phyloP scores from a whole-genome alignment of 306 rosid species.

The Cucurbita moschata region DNA sequence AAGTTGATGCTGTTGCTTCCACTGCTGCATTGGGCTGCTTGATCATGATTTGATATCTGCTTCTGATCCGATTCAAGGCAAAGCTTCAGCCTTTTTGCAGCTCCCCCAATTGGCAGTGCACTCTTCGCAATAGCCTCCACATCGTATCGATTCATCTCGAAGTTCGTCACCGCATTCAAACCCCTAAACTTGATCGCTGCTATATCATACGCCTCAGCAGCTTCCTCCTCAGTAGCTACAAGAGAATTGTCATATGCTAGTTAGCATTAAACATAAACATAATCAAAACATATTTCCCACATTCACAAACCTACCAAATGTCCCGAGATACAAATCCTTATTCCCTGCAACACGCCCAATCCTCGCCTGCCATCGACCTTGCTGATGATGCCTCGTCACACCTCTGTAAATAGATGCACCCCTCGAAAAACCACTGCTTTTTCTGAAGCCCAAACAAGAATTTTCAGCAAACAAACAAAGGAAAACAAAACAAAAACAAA shows the following conservation, averaged over 20 bases:
- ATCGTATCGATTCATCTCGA: slow-evolving; percentile 86
- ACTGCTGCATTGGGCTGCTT: slow-evolving; percentile 28
- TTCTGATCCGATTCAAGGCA: slow-evolving; percentile 60
- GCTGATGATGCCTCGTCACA: slow-evolving; percentile 98
- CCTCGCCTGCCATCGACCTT: slow-evolving; percentile 99
- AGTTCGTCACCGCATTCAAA: slow-evolving; percentile 77
- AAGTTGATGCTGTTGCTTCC: slow-evolving; percentile 47
- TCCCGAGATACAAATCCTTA: slow-evolving; percentile 87
- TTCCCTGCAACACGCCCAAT: slow-evolving; percentile 99
- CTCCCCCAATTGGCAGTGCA: slow-evolving; percentile 78
- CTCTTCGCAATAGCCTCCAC: slow-evolving; percentile 76
- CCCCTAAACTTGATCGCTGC: slow-evolving; percentile 96
- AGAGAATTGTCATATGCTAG: background rate
- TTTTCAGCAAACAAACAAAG: background rate
- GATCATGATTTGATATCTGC: slow-evolving; percentile 12
- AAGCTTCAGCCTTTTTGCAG: slow-evolving; percentile 77
- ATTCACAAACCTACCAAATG: slow-evolving; percentile 41
- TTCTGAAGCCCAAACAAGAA: slow-evolving; percentile 26
- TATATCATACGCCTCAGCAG: slow-evolving; percentile 90
- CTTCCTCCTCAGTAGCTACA: slow-evolving; percentile 94
- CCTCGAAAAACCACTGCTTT: slow-evolving; percentile 93
- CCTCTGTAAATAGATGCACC: slow-evolving; percentile 95
- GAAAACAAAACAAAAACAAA: background rate
- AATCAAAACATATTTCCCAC: background rate
- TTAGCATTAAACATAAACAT: background rate